These are phyloP conservation scores for Epichloe sibirici DNA, from an alignment of 2,329 filamentous ascomycete species.

Conservation along the genomic window DNA sequence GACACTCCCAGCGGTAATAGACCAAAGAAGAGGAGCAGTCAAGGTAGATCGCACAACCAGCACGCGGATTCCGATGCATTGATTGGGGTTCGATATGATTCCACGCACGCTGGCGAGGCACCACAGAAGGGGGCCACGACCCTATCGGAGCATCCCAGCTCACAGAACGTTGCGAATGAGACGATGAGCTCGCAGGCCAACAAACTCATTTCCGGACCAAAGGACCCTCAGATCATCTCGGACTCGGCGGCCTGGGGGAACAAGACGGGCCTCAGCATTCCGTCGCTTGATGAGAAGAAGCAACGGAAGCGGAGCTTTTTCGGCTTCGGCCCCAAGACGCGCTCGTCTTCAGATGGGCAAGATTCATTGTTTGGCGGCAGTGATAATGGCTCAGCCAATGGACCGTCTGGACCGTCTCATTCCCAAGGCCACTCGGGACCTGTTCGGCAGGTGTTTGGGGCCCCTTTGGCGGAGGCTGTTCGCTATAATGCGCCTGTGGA, in stretches of 20 bases:
- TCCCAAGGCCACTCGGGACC: constrained; percentile 36
- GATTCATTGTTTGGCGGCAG: constrained; percentile 42
- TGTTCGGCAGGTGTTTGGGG: constrained; percentile 68
- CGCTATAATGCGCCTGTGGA: constrained; percentile 64
- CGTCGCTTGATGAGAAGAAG: constrained; percentile 61
- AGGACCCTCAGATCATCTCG: constrained; percentile 72
- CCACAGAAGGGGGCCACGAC: constrained; percentile 31
- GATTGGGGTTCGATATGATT: constrained; percentile 47
- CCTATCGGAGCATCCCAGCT: constrained; percentile 20
- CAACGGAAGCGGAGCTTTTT: constrained; percentile 68
- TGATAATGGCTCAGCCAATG: constrained; percentile 30
- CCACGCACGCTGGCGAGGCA: constrained; percentile 38
- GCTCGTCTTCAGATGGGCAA: constrained; percentile 45
- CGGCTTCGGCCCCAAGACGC: constrained; percentile 51
- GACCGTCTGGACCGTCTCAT: constrained; percentile 18
- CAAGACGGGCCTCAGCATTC: constrained; percentile 42
- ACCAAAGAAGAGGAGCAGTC: constrained; percentile 20
- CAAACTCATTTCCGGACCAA: constrained; percentile 66
- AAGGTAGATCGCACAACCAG: constrained; percentile 22
- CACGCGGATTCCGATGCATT: constrained; percentile 32
- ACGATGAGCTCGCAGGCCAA: constrained; percentile 27
- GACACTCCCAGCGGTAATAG: constrained; percentile 14
- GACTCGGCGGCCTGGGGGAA: constrained; percentile 81
- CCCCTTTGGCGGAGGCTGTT: constrained; percentile 75
- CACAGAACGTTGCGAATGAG: constrained; percentile 20